Evolutionary conservation across 78 protist species (phyloP), one percentile per base, ranked within the genome.

Genomic region (Blattamonas nauphoetae): DNA sequence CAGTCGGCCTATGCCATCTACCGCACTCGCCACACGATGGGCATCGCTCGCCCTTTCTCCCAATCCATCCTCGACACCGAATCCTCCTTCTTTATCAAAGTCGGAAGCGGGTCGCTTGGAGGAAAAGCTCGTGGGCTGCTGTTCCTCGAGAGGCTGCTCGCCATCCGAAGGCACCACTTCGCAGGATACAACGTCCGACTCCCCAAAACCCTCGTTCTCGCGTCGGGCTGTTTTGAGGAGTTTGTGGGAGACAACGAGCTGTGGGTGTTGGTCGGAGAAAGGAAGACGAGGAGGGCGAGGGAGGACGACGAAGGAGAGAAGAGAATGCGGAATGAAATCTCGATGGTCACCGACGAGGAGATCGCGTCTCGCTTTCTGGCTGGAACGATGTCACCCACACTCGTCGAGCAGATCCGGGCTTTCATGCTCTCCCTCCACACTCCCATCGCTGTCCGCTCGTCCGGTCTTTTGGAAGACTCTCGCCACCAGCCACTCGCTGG

Each of bases 61-160:
- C 6, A 4, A 5, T 4, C 4, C 41, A 21, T 79, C 32, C 83
- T 79, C 45, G 11, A 79, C 43, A 4, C 5, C 43, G 83, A 79
- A 11, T 4, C 6, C 83, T 38, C 33, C 43, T 79, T 33, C 83
- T 79, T 33, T 11, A n/a, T 79, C 43, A n/a, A 36, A 6, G 6
- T 79, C 83, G 83, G 83, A 6, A 21, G 32, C 21, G 83, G 83
- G 43, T 79, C 83, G 43, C 33, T 79, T 4, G 83, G 83, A 4
- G 83, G 83, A 5, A 79, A 79, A 11, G 83, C 83, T 4, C 83
- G 83, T 38, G 83, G 83, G 83, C 83, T 79, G 33, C 83, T 79
- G 45, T 79, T 79, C 83, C 6, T 79, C 45, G 83, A 79, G 83
- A 4, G 83, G 33, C 41, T 79, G 83, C 83, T 79, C 43, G 6